Conservation (phyloP, 2,329 filamentous ascomycete species). For the Thielaviopsis musarum region DNA sequence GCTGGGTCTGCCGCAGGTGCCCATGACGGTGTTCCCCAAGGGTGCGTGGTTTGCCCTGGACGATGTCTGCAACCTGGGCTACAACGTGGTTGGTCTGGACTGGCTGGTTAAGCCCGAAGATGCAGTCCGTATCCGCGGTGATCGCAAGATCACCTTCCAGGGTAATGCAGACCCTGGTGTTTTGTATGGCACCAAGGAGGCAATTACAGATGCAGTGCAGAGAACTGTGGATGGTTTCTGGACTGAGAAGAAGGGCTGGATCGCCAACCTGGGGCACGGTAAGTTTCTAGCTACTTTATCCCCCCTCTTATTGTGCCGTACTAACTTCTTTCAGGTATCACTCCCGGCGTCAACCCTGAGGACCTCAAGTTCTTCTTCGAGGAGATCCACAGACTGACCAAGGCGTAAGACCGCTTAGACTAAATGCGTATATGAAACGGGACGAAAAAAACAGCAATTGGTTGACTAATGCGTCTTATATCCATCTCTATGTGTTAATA, state of each 20-base stretch:
- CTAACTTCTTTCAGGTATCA: slow-evolving; percentile 48
- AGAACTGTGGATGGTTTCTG: slow-evolving; percentile 78
- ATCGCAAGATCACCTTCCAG: slow-evolving; percentile 63
- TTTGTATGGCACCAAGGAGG: slow-evolving; percentile 66
- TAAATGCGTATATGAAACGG: no score
- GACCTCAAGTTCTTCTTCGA: slow-evolving; percentile 87
- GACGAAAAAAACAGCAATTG: no score
- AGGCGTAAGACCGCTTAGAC: slow-evolving; percentile 17
- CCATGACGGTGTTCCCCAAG: slow-evolving; percentile 97
- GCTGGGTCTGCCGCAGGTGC: slow-evolving; percentile 62
- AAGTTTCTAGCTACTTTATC: slow-evolving; percentile 20
- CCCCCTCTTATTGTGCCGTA: slow-evolving; percentile 10
- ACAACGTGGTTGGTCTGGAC: slow-evolving; percentile 86
- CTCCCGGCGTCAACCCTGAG: slow-evolving; percentile 84
- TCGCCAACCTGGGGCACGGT: slow-evolving; percentile 93
- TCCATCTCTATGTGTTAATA: no score
- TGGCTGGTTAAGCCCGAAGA: slow-evolving; percentile 84
- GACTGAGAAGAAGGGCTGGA: slow-evolving; percentile 71
- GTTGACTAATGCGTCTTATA: no score
- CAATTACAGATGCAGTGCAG: slow-evolving; percentile 69
- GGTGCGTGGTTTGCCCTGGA: slow-evolving; percentile 92
- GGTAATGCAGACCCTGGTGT: slow-evolving; percentile 93
- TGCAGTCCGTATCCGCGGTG: slow-evolving; percentile 62
- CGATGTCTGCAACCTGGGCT: slow-evolving; percentile 70
- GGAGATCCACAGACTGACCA: slow-evolving; percentile 63